Percentiles rank a stretch among this genome's conserved stretches.
Conservation (phyloP, 192 early-diverging fungal genomes). For the Cetraspora pellucida region DNA sequence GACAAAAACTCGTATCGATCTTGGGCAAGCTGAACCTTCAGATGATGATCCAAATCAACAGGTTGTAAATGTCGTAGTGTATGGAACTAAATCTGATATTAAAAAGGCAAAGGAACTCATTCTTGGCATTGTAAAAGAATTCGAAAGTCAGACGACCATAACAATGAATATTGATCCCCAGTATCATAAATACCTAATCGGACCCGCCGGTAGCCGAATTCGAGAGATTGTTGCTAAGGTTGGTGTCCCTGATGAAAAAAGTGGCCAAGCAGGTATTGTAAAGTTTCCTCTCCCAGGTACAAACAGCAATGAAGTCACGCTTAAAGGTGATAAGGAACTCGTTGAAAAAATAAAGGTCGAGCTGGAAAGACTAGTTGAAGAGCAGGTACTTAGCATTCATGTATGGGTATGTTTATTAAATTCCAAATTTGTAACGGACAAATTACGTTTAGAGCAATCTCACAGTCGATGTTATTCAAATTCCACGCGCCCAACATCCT, state of each 20-base stretch:
- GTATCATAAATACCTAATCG: slow-evolving; percentile 71
- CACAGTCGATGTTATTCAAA: slow-evolving; percentile 43
- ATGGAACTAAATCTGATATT: slow-evolving; percentile 60
- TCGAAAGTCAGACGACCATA: slow-evolving; percentile 57
- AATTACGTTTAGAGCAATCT: slow-evolving; percentile 1
- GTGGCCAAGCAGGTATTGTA: slow-evolving; percentile 53
- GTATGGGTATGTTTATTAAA: no score
- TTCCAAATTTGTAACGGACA: neutral
- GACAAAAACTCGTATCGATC: slow-evolving; percentile 76
- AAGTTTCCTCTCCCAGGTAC: slow-evolving; percentile 59
- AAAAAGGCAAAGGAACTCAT: slow-evolving; percentile 59
- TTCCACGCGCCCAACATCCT: slow-evolving; percentile 77
- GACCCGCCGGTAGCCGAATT: slow-evolving; percentile 61
- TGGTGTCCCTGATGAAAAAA: slow-evolving; percentile 59
- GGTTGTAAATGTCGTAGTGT: slow-evolving; percentile 49
- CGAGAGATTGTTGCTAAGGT: slow-evolving; percentile 63
- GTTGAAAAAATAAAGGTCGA: slow-evolving; percentile 53
- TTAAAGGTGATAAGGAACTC: slow-evolving; percentile 65
- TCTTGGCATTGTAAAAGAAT: slow-evolving; percentile 61
- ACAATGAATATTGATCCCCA: slow-evolving; percentile 51
- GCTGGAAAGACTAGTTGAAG: slow-evolving; percentile 51
- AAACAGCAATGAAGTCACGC: slow-evolving; percentile 58
- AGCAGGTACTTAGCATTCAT: slow-evolving; percentile 59
- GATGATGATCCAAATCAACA: slow-evolving; percentile 44
- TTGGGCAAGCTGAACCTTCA: slow-evolving; percentile 48